These are phyloP conservation scores for Chytridium lagenaria DNA, from an alignment of 371 early-diverging fungal species.

Conservation along the genomic window DNA sequence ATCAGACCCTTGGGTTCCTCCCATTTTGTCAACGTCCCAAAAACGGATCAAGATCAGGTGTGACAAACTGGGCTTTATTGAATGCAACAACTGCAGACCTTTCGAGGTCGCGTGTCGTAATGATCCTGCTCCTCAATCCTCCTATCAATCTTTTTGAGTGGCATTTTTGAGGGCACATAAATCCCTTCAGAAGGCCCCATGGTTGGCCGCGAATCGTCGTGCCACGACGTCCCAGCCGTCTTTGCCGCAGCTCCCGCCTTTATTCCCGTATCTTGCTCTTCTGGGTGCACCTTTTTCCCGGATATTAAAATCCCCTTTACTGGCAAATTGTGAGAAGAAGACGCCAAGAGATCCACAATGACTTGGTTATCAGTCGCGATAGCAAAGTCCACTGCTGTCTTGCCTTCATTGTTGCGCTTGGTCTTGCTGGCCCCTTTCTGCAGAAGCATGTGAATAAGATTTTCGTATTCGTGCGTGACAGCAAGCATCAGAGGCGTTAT, in stretches of 20 bases:
- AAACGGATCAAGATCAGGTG: no score
- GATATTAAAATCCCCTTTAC: no score
- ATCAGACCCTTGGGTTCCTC: no score
- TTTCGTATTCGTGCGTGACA: background rate
- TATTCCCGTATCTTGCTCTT: background rate
- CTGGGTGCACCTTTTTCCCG: slow-evolving; percentile 7
- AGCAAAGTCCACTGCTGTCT: background rate
- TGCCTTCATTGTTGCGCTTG: background rate
- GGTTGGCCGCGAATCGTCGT: background rate
- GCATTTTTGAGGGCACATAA: no score
- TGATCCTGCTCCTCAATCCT: no score
- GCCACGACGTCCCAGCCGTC: background rate
- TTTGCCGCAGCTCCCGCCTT: background rate
- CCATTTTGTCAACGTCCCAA: no score
- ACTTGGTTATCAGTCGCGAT: background rate
- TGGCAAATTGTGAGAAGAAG: no score
- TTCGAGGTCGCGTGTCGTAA: no score
- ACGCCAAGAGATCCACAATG: background rate
- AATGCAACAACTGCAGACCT: no score
- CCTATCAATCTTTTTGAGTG: no score
- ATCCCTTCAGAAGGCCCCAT: no score
- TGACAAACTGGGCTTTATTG: no score
- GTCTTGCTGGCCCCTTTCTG: slow-evolving; percentile 10
- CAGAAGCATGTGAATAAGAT: background rate
- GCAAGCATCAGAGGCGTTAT: slow-evolving; percentile 12